Evolutionary conservation across 2,329 filamentous ascomycete genomes (phyloP), one percentile per base, ranked within the genome.

Genomic region (Nothophaeocryptopus gaeumannii): DNA sequence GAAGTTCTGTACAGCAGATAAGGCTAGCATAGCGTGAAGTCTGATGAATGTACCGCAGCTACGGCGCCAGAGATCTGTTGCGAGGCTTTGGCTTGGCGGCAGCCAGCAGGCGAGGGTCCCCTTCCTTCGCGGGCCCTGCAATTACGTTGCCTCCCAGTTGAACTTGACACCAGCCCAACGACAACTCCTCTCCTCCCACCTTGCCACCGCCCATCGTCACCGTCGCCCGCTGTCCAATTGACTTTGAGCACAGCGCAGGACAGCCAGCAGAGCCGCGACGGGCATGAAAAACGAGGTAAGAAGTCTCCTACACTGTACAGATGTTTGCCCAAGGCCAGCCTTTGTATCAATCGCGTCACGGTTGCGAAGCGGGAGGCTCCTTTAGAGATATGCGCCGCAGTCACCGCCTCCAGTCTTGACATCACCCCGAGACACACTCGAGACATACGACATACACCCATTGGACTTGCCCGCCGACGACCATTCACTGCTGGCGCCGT

Each of bases 211-310:
- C 36, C 2, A 20, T 10, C 41, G 29, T 13, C 41, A 38, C 30
- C 42, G 15, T 47, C 49, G 39, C 39, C 44, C 58, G 68, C 69
- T 67, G 70, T 72, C 68, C 70, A 72, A 72, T 72, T 73, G 58
- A 60, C 58, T 72, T 72, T 72, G 70, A 67, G 54, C 51, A 74
- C 69, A 65, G 70, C 67, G 59, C 49, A 47, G 54, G 46, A 38
- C 35, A 43, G 33, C 41, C 41, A 48, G 30, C 20, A 26, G 20
- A 26, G 20, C 20, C 31, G 15, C 45, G 31, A 47, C 40, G 20
- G 45, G 26, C 29, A 47, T 47, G 45, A 3, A 26, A 7, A 3
- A 26, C 20, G 20, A 26, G 20, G 20, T 26, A 26, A 26, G 20
- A 26, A 26, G 20, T 26, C 20, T 26, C 20, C 20, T 7, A 26